These are phyloP conservation scores for Sphagnurus paluster DNA, from an alignment of 1,284 basidiomycete species.

Conservation along the genomic window DNA sequence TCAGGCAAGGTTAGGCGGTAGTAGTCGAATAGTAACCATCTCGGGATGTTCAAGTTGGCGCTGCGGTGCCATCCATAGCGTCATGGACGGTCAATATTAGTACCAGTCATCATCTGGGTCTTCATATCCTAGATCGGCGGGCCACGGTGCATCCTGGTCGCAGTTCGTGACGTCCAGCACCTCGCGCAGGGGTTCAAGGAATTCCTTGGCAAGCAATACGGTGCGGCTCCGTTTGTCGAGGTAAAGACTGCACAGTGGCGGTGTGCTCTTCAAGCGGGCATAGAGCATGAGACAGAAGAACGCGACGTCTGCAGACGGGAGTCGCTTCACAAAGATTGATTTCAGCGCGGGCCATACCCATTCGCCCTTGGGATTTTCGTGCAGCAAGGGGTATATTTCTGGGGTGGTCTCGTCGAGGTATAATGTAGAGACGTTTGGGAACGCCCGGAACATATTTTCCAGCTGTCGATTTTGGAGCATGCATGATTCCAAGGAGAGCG, in stretches of 20 bases:
- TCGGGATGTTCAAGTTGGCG: background rate
- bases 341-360: constrained; percentile 32
- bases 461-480: constrained; percentile 30
- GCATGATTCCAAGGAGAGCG: constrained; percentile 33
- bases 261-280: constrained; percentile 21
- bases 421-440: constrained; percentile 32
- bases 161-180: constrained; percentile 29
- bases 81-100: background rate
- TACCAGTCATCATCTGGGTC: constrained; percentile 35
- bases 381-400: constrained; percentile 27
- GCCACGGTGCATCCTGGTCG: constrained; percentile 35
- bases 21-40: no score
- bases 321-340: constrained; percentile 29
- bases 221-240: constrained; percentile 36
- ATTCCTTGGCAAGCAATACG: constrained; percentile 30
- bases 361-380: constrained; percentile 13
- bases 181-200: constrained; percentile 32
- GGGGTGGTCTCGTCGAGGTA: constrained; percentile 32
- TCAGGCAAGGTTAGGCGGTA: no score
- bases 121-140: constrained; percentile 34
- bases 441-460: constrained; percentile 29
- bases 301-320: constrained; percentile 28
- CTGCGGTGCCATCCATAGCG: background rate
- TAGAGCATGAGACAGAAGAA: constrained; percentile 32
- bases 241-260: constrained; percentile 27